phyloP scores from a whole-genome alignment of 257 asterid species.

The Apocynum venetum region DNA sequence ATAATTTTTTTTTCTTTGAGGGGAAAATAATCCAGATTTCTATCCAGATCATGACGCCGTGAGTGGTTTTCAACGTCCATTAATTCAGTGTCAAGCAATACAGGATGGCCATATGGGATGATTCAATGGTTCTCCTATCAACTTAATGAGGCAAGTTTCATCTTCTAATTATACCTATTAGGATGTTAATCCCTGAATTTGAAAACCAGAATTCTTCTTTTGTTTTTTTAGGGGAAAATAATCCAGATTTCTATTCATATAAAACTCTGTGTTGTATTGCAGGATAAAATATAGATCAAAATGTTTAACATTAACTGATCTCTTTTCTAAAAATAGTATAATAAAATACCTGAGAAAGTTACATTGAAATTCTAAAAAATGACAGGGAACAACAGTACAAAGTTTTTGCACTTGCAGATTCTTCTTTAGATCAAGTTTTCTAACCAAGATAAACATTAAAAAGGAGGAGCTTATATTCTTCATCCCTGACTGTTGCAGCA shows the following conservation, averaged over 20 bases:
- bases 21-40: no score
- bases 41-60: no score
- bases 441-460: conserved; percentile 27
- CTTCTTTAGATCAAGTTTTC: neutral
- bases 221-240: no score
- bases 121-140: neutral
- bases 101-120: neutral
- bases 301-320: neutral
- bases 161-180: neutral
- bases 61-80: neutral
- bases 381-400: neutral
- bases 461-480: conserved; percentile 19
- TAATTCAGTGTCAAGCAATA: neutral
- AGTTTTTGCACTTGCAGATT: neutral
- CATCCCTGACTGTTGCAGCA: neutral
- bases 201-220: neutral
- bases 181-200: neutral
- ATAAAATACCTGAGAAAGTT: neutral
- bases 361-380: neutral
- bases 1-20: no score
- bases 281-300: neutral
- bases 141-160: neutral
- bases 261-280: neutral
- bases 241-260: neutral
- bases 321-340: neutral